Evolutionary conservation across 768 basidiomycete species (phyloP), one percentile per base, ranked within the genome.

Genomic region (Strobilomyces confusus): DNA sequence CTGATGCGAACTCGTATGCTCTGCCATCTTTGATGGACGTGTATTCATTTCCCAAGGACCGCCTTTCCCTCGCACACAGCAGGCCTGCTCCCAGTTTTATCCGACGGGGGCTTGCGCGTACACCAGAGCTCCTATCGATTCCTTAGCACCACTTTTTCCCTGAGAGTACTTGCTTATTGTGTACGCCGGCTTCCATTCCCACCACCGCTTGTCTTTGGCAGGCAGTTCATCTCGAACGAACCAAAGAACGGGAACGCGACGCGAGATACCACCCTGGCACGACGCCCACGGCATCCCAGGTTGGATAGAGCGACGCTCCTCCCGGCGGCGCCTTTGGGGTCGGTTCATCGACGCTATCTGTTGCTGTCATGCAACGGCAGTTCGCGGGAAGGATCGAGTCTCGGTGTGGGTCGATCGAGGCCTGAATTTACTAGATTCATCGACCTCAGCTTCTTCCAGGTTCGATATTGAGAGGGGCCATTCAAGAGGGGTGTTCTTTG

Each of bases 361-460:
- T 46, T 36, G 34, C 45, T 30, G 46, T 42, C 12, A 25, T 45
- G 13, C 40, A 6, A 44, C 25, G 19, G 41, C 52, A 49, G 43
- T 45, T 55, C 51, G 13, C 11, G 19, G 36, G 20, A 49, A 53
- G 44, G 40, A 25, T 48, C 50, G 11, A 42, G 19, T 26, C 19
- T 19, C 11, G 12, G 38, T 37, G 54, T 47, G n/a, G 19, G 30
- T 47, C 30, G 49, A 59, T 63, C 49, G 23, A 46, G 42, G 43
- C 20, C 34, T 34, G 42, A 57, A 30, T 2, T 51, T 51, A 48
- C 52, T 25, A 53, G 47, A 64, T 58, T 19, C 49, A 44, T 58
- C 34, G 25, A 23, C 15, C 15, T 49, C n/a, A 15, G 45, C 56
- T 54, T 49, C 42, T 32, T 40, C 25, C 48, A 13, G 14, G 37